A percentile compares a stretch with the other conserved stretches of the same genome.
Evolutionary conservation across 164 flowering plant species (phyloP).

Genomic region (Vitis vinifera): DNA sequence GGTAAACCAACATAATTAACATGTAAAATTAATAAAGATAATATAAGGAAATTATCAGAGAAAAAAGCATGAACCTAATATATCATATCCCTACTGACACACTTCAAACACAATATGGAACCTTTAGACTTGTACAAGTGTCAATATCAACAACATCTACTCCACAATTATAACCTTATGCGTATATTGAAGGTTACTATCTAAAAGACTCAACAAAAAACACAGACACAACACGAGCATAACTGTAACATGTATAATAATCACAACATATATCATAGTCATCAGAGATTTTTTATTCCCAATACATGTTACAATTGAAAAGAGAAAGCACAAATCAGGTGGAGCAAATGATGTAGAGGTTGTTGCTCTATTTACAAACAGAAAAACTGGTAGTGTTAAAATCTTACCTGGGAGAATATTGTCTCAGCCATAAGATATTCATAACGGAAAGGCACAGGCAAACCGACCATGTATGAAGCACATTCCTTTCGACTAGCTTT

Average conservation of each 20-base stretch:
- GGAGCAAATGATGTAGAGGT: too few species aligned
- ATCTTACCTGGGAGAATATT: conserved; percentile 88
- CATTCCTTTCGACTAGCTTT: conserved; percentile 99
- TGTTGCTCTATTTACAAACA: too few species aligned
- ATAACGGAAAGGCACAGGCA: conserved; percentile 95
- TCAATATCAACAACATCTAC: neutral
- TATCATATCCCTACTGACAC: neutral
- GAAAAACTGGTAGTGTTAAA: neutral
- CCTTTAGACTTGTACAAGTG: too few species aligned
- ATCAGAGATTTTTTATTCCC: neutral
- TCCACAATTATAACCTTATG: neutral
- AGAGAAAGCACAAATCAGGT: neutral
- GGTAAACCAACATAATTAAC: neutral
- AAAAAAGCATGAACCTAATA: neutral
- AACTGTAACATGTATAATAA: neutral
- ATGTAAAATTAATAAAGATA: neutral
- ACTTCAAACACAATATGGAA: neutral
- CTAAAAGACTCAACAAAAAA: too few species aligned
- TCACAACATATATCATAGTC: neutral
- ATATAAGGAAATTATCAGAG: neutral
- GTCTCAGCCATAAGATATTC: conserved; percentile 99
- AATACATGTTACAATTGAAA: neutral
- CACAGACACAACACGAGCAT: too few species aligned
- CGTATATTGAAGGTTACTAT: too few species aligned
- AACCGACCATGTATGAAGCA: conserved; percentile 84